Base-by-base conservation (phyloP, 768 basidiomycete genomes). In the Boletus vinaceobasis region DNA sequence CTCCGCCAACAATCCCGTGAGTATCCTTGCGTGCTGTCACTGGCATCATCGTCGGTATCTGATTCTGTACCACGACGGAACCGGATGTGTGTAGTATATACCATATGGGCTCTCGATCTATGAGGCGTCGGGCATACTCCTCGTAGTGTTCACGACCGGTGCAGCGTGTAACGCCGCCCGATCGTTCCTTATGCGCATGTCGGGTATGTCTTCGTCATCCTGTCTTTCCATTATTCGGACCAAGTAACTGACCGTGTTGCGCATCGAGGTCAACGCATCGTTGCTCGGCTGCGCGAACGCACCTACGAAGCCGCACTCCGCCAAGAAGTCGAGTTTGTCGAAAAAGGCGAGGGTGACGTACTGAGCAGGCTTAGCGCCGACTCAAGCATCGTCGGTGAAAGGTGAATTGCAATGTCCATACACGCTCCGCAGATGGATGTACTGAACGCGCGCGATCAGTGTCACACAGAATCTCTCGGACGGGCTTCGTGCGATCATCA, bases 311-410 rank as follows among this genome's bases (percentile, higher is more conserved):
- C 90, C n/a, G 83, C 93, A 3, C 76, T 98, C 7, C 79, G 77
- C 49, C 93, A 97, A 71, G 95, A 98, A 69, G 87, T 96, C 27
- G 93, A 96, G 68, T 95, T 86, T 69, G 90, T 95, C 7, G 95
- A 97, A 69, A 82, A 82, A 36, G 92, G 92, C 2, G 93, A 95
- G 58, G 96, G 96, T 8, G 96, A 99, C 68, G 90, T 97, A 9
- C 75, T 98, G 42, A 95, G 93, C 69, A 77, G 96, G 52, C 77
- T 98, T 32, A 93, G 90, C 53, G 88, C 87, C 1, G 96, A 99
- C 67, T 90, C 91, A 7, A 90, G 85, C 60, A 90, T 98, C 59
- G 90, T 98, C 39, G 96, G 96, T 40, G 93, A 93, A 74, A 92
- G 90, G 90, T 90, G 52, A 38, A 72, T 61, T 19, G 0, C 33